Base-by-base conservation (phyloP, 495 filamentous ascomycete genomes). In the Neurospora sp. region DNA sequence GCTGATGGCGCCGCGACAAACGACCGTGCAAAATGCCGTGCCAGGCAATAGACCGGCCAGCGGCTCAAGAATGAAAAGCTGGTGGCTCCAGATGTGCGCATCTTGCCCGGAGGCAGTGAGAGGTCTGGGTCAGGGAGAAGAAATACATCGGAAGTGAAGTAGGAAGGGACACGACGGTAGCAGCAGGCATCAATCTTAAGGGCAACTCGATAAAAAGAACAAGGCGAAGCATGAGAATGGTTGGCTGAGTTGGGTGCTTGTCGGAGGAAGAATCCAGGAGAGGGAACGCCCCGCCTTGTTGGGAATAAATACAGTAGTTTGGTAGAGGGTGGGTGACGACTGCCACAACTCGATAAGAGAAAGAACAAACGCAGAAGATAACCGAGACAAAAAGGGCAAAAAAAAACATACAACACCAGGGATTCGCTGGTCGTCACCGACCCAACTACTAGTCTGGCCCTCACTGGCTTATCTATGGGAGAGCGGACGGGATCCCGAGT, bases 401-500 rank as follows among this genome's bases (percentile, higher is more conserved):
- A 71, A 71, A 72, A 73, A 69, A 77, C 70, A 77, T 78, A 75
- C 77, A 78, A 77, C 77, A 74, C 77, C 77, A 70, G 73, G 75
- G 70, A 78, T 75, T 77, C 77, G 70, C 77, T 76, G 71, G 72
- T 86, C 79, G 81, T 85, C 84, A 85, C 82, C 84, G 78, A 85
- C 83, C 81, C 79, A 81, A 85, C 80, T 84, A 83, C 83, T 84
- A 77, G 77, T 83, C 80, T 71, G 69, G 74, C 74, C 41, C 46
- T 75, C 69, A 75, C 72, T 74, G 70, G 79, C 78, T 83, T 82
- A 78, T 80, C 80, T 82, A 84, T 78, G 83, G 83, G 78, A 83
- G 84, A 86, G 81, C 84, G 81, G 82, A 86, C 84, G 83, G 84
- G 84, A 83, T 83, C 79, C 83, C 83, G 82, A 81, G 76, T 81